A percentile compares a stretch with the other conserved stretches of the same genome.
Conservation (phyloP, 495 filamentous ascomycete genomes). For the Hypoxylon cercidicola region DNA sequence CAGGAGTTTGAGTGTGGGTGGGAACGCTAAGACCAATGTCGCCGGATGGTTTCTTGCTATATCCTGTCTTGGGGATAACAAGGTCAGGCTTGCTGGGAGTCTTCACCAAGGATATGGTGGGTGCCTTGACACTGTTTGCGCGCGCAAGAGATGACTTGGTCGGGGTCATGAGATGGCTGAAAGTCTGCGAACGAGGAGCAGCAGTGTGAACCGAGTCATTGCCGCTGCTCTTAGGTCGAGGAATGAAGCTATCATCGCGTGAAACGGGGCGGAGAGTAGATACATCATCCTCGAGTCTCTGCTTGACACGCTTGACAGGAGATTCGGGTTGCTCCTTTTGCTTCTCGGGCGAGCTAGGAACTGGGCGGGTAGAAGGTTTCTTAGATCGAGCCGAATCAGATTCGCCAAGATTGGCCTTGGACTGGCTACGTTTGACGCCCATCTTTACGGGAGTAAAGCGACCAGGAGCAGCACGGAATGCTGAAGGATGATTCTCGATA, state of each 20-base stretch:
- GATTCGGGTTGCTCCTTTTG: constrained; percentile 47
- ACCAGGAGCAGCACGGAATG: constrained; percentile 72
- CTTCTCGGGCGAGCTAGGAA: constrained; percentile 25
- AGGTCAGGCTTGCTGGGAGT: constrained; percentile 51
- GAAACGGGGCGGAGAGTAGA: constrained; percentile 64
- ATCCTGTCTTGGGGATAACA: too few species aligned
- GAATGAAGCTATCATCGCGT: constrained; percentile 58
- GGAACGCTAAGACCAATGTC: constrained; percentile 26
- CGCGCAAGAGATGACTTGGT: constrained; percentile 83
- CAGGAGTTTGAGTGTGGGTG: constrained; percentile 50
- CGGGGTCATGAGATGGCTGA: constrained; percentile 73
- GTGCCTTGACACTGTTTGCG: constrained; percentile 65
- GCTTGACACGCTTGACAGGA: constrained; percentile 73
- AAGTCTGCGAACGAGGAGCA: constrained; percentile 55
- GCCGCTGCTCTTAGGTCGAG: constrained; percentile 54
- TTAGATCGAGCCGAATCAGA: constrained; percentile 55
- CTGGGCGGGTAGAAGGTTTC: constrained; percentile 33
- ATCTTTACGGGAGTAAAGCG: constrained; percentile 64
- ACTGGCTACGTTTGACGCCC: constrained; percentile 77
- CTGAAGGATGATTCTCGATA: constrained; percentile 84
- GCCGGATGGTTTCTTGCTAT: constrained; percentile 43
- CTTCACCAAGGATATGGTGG: constrained; percentile 45
- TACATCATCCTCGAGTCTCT: constrained; percentile 65
- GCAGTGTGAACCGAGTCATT: constrained; percentile 43
- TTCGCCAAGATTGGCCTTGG: constrained; percentile 77